phyloP scores from a whole-genome alignment of 176 grass and related monocot species.

The Cenchrus purpureus region DNA sequence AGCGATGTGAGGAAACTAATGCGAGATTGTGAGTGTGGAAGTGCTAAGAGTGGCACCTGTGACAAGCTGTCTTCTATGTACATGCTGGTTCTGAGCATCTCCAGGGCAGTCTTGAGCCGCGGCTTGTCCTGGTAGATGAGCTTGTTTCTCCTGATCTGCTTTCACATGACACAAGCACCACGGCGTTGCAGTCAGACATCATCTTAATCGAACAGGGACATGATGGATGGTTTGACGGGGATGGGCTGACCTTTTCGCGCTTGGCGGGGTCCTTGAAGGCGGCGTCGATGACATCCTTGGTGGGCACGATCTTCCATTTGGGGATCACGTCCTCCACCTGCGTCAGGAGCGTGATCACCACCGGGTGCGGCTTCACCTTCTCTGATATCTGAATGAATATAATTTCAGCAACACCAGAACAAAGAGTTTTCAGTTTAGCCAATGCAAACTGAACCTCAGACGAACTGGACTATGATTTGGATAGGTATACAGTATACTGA shows the following conservation, averaged over 20 bases:
- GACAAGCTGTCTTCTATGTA: constrained; percentile 71
- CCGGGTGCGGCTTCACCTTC: constrained; percentile 85
- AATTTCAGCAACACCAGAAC: not conserved
- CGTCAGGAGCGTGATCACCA: constrained; percentile 74
- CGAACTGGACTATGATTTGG: not conserved
- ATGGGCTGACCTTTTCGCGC: constrained; percentile 63
- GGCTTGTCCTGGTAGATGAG: constrained; percentile 96
- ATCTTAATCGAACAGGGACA: not conserved
- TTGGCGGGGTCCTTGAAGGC: constrained; percentile 91
- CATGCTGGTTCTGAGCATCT: constrained; percentile 91
- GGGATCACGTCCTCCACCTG: constrained; percentile 89
- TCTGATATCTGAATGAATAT: constrained; percentile 73
- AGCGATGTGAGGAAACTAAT: not conserved
- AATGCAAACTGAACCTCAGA: not conserved
- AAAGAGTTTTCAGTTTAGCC: constrained; percentile 6
- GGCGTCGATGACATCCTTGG: constrained; percentile 89
- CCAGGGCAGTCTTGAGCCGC: constrained; percentile 78
- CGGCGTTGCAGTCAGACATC: not conserved
- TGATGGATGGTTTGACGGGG: too few species aligned
- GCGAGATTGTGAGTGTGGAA: not conserved
- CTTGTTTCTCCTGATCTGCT: constrained; percentile 83
- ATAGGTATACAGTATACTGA: not conserved
- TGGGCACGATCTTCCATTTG: constrained; percentile 90
- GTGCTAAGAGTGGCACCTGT: constrained; percentile 40
- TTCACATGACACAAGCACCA: not conserved